Evolutionary conservation across 768 basidiomycete species (phyloP), one percentile per base, ranked within the genome.

Genomic region (Polyporus arcularius): DNA sequence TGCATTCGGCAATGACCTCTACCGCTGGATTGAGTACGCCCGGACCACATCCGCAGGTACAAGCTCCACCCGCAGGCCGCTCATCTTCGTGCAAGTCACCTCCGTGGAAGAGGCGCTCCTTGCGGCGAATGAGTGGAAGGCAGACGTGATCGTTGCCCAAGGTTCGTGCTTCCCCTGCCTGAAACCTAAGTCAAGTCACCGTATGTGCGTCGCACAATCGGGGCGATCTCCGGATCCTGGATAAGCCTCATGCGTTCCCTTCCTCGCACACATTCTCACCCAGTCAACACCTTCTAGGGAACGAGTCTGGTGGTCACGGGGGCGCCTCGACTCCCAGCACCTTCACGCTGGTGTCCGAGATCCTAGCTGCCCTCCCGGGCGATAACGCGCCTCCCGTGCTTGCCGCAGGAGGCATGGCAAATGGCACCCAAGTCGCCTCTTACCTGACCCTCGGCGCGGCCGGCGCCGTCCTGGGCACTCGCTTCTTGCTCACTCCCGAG

Each of bases 301-400:
- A 79, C 57, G 92, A 94, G 73, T 83, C 89, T 41, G 92, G 92
- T 8, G 92, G 92, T 30, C 92, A 94, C 72, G 90, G 89, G 7
- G 73, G 79, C 49, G 64, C 73, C 21, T 68, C 78, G 42, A 83
- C 88, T 7, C 81, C 82, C 40, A 84, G 91, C 1, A 77, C 89
- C 55, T 72, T 85, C 56, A 82, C 81, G 14, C 75, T 93, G 46
- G 68, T 92, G 55, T 79, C 87, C 6, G 75, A 78, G 55, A 76
- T 90, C 65, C 73, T 85, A 45, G 71, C 78, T 40, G 74, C 72
- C 11, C 62, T 85, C 18, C 69, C 70, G 16, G 70, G 79, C 4
- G 67, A 73, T 39, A 72, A 72, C 39, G 74, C 77, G 4, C 83
- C 84, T 0, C 82, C 82, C 4, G 65, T 94, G 55, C 73, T 94